These are phyloP conservation scores for Syzygium malaccense DNA, from an alignment of 441 rosid species.

Conservation along the genomic window DNA sequence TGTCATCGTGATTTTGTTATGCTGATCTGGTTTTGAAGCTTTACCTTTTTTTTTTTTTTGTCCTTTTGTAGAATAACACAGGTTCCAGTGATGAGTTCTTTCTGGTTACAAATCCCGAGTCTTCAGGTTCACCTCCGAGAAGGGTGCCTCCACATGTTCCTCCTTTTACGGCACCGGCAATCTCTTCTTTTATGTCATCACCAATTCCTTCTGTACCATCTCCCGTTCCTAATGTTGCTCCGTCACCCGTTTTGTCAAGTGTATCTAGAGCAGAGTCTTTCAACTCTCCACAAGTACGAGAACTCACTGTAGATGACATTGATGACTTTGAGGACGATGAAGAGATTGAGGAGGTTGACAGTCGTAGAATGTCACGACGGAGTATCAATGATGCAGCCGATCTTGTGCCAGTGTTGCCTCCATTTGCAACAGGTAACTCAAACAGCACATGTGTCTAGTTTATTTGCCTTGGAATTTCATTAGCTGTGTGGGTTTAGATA, in stretches of 20 bases:
- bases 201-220: constrained; percentile 23
- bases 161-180: constrained; percentile 15
- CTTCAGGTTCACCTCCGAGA: constrained; percentile 92
- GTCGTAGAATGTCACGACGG: constrained; percentile 66
- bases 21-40: neutral
- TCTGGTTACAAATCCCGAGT: constrained; percentile 73
- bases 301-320: constrained; percentile 96
- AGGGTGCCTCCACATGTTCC: constrained; percentile 79
- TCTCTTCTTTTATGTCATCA: constrained; percentile 8
- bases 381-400: constrained; percentile 63
- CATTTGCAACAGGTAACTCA: constrained; percentile 77
- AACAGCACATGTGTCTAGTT: neutral
- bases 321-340: constrained; percentile 92
- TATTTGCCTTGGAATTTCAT: neutral
- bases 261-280: constrained; percentile 61
- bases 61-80: constrained; percentile 34
- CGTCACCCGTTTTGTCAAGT: constrained; percentile 55
- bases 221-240: constrained; percentile 33
- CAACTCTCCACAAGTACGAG: constrained; percentile 59
- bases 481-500: neutral
- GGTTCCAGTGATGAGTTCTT: constrained; percentile 80
- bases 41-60: neutral
- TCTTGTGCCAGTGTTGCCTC: constrained; percentile 65
- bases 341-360: constrained; percentile 51
- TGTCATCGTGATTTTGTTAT: neutral